Evolutionary conservation across 2,329 filamentous ascomycete genomes (phyloP), one percentile per base, ranked within the genome.

Genomic region (Aureobasidium zeae): DNA sequence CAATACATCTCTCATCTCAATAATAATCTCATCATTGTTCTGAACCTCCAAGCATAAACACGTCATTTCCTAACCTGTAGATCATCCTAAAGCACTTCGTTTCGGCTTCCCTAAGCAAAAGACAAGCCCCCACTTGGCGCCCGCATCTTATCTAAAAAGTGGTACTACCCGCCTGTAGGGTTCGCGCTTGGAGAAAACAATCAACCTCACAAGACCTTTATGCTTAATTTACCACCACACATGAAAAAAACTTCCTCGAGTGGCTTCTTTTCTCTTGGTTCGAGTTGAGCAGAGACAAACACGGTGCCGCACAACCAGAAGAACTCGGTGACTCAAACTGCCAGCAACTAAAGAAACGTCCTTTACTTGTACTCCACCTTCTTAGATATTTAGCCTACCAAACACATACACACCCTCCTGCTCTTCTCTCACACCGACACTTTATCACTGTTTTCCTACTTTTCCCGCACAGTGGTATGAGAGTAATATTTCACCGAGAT

Each of bases 171-270:
- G 39, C 31, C 22, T 24, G 39, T 31, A 44, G 39, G 39, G 39
- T 35, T 44, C 38, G 29, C 21, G 29, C 7, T 8, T 30, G 17
- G n/a, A 31, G 29, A 33, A 21, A 25, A 13, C 26, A 29, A 39
- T 13, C 8, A 25, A 26, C 24, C 37, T 19, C 31, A 25, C 38
- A 29, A 43, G 5, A 33, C 29, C 22, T 43, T 30, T 30, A 44
- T 35, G 39, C 39, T 44, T 44, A 44, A 44, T 44, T 44, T 44
- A 35, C 39, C 39, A 44, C 30, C 31, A n/a, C n/a, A n/a, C n/a
- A n/a, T n/a, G n/a, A n/a, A n/a, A n/a, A n/a, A n/a, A 43, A 33
- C 17, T 43, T 43, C 28, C 22, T 11, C 28, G 30, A 28, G 31
- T 31, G 39, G 39, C 39, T 12, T 9, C 15, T 16, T 13, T 31